Evolutionary conservation across 768 basidiomycete species (phyloP), one percentile per base, ranked within the genome.

Genomic region (Xerocomellus intermedius): DNA sequence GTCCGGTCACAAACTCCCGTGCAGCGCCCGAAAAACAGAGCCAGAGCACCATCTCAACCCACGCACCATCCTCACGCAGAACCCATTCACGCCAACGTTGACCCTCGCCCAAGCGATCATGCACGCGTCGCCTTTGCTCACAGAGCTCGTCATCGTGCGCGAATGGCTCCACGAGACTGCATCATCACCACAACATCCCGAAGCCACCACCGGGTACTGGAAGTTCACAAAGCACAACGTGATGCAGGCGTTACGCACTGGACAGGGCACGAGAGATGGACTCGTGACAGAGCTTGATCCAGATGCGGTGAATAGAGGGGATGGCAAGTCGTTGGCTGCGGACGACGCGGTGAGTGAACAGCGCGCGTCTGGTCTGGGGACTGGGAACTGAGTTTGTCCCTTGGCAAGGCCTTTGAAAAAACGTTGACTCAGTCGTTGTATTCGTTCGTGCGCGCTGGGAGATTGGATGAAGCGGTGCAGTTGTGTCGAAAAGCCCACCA

Each of bases 121-220:
- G 77, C 72, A 80, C 45, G 72, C 82, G 4, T 89, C 86, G 0
- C 83, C 82, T 0, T 76, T 86, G 2, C 82, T 93, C 35, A 72
- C 81, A 1, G 91, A 92, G 56, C 88, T 93, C 51, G 77, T 90
- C 43, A 84, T 89, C 42, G 85, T 93, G 8, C 83, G 89, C n/a
- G 90, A 93, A 68, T 94, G 92, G 92, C 77, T 93, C 1, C 89
- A 92, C 57, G 88, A 91, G 39, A 87, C 82, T 0, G 87, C 89
- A 0, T 81, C 84, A 0, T 54, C 76, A n/a, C 80, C 82, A 0
- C 70, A 75, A 30, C 76, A 79, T 41, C 86, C 86, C 1, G 91
- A 89, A 63, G 85, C 87, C 21, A 86, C 85, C 6, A 87, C 84
- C 0, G 91, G 89, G 3, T 94, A 94, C 71, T 89, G 87, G 83